Base-by-base conservation (phyloP, 2,329 filamentous ascomycete genomes). In the Paracamarosporium sp. region DNA sequence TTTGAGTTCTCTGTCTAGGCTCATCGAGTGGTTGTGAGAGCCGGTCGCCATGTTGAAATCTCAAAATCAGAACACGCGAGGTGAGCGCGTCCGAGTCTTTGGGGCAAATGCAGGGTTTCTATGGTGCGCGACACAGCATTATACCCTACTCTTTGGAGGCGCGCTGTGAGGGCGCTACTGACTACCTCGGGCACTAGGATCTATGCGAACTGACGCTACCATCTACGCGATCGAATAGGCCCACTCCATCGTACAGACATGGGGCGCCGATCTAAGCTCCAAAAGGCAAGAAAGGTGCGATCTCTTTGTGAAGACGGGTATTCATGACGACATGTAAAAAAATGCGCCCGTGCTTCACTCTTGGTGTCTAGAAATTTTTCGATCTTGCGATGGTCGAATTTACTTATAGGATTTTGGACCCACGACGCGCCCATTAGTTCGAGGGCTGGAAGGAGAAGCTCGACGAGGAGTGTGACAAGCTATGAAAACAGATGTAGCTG, bases 201-300 rank as follows among this genome's bases (percentile, higher is more conserved):
- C 62, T 66, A 65, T 57, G 60, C 57, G 53, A 61, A 40, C 33
- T 41, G 17, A 56, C 48, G 28, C 48, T 59, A 53, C 46, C 48
- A 62, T 66, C 59, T 58, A 36, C 20, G 22, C 46, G 46, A 48
- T 48, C 46, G 30, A 25, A 36, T 17, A 52, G 40, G 43, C 40
- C 6, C 33, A 15, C 35, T 43, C 27, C 50, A 41, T 51, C 45
- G 20, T 44, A 52, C 46, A 57, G 47, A 25, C 51, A 53, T 53
- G 36, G 44, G 54, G 55, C 38, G 51, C 53, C 57, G 45, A 47
- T 50, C 44, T 36, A 38, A 40, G 25, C 55, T 54, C 50, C 60
- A 61, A 40, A 51, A 54, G 62, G 64, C 40, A 63, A 41, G 56
- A 55, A 54, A 51, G 40, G 53, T 13, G 33, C 17, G 30, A 36